These are phyloP conservation scores for Capillidium rhysosporum DNA, from an alignment of 371 early-diverging fungal genomes.

Conservation along the genomic window DNA sequence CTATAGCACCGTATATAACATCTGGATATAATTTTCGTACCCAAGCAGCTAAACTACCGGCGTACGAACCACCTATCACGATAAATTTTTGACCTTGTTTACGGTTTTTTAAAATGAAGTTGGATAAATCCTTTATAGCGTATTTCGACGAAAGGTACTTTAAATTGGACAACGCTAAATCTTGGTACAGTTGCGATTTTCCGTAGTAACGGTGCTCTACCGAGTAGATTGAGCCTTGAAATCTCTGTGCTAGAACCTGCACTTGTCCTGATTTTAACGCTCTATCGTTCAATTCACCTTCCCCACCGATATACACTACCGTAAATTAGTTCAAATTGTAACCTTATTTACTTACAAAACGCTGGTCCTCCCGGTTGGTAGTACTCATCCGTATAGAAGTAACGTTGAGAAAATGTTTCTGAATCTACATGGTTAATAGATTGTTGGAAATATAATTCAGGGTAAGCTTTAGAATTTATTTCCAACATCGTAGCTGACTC, in stretches of 20 bases:
- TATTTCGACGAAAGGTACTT: conserved; percentile 29
- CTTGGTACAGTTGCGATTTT: conserved; percentile 21
- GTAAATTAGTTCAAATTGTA: conserved; percentile 9
- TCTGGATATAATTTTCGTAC: conserved; percentile 39
- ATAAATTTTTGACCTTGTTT: conserved; percentile 31
- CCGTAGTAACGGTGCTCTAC: conserved; percentile 66
- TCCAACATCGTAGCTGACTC: background rate
- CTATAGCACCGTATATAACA: conserved; percentile 39
- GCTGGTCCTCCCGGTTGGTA: conserved; percentile 49
- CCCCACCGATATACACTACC: conserved; percentile 11
- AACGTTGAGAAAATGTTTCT: conserved; percentile 27
- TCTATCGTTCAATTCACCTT: conserved; percentile 9
- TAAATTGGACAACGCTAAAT: conserved; percentile 12
- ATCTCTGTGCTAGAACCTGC: conserved; percentile 22
- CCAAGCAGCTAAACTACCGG: conserved; percentile 53
- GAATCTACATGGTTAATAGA: conserved; percentile 21
- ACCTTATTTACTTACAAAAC: conserved; percentile 27
- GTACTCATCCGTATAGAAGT: conserved; percentile 33
- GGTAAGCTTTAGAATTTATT: background rate
- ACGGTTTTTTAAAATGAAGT: conserved; percentile 22
- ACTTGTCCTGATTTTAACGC: conserved; percentile 13
- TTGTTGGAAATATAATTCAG: conserved; percentile 20
- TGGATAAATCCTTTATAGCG: conserved; percentile 36
- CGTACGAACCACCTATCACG: conserved; percentile 43
- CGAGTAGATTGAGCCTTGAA: conserved; percentile 37